Percentiles rank a stretch among this genome's conserved stretches.
These are phyloP conservation scores for Pestalotiopsis sp. DNA, from an alignment of 2,329 filamentous ascomycete species.

Conservation along the genomic window DNA sequence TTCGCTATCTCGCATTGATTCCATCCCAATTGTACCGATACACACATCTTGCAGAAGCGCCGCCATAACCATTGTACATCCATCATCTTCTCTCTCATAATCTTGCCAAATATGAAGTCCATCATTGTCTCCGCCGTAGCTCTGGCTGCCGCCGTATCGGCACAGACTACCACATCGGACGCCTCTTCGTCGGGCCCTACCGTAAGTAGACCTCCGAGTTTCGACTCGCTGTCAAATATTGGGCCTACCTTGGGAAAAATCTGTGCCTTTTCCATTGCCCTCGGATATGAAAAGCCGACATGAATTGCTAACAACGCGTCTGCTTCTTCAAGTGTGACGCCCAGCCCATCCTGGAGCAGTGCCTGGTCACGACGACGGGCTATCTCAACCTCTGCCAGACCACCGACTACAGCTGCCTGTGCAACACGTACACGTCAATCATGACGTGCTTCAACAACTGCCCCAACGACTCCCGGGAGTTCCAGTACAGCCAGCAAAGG, in stretches of 20 bases:
- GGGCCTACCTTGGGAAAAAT: too few species aligned
- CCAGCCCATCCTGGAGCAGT: constrained; percentile 38
- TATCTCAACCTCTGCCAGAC: constrained; percentile 34
- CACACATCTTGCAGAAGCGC: neutral
- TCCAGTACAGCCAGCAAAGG: constrained; percentile 25
- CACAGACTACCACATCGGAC: constrained; percentile 15
- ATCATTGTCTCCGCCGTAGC: constrained; percentile 29
- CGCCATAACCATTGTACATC: neutral
- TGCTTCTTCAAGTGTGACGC: constrained; percentile 30
- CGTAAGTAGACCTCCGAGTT: neutral
- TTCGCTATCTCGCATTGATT: neutral
- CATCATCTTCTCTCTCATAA: neutral
- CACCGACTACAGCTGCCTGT: constrained; percentile 52
- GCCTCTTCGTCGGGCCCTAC: neutral
- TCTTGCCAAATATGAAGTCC: constrained; percentile 19
- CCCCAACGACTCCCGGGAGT: constrained; percentile 44
- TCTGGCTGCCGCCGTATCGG: constrained; percentile 21
- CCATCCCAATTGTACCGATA: neutral
- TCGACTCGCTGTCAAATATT: neutral
- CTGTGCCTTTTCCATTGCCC: too few species aligned
- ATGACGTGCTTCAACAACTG: constrained; percentile 68
- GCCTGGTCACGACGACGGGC: constrained; percentile 35
- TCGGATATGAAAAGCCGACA: neutral
- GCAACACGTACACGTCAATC: constrained; percentile 54
- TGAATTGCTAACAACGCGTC: neutral